Evolutionary conservation across 2,329 filamentous ascomycete species (phyloP), one percentile per base, ranked within the genome.

Genomic region (Myriosclerotinia scirpicola): DNA sequence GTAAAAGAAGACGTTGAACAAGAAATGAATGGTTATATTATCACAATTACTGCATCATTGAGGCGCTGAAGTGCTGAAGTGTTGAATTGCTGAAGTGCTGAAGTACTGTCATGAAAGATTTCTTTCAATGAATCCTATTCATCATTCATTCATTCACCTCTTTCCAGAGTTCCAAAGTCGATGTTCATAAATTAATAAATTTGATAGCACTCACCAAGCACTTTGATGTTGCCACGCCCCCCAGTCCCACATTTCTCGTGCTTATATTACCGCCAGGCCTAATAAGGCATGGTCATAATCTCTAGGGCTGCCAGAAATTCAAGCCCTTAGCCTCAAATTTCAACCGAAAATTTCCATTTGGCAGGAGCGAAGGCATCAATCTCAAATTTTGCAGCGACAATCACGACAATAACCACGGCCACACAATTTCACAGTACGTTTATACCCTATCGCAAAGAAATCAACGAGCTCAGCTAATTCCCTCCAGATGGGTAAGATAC

Each of bases 401-500:
- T 72, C 66, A 78, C 78, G 78, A 81, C 81, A 80, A 80, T 80
- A 81, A 79, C 80, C 80, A 79, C 74, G 73, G 72, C 73, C 75
- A 76, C 65, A 67, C 69, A 69, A 61, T 50, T 72, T 80, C 80
- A 85, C 81, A 81, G 83, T 85, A 78, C 80, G 80, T 73, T 73
- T 66, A 62, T 34, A 40, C 66, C 44, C 22, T 62, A 65, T 30
- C 73, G 70, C 67, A 44, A 60, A 64, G 63, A 66, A 56, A 74
- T 62, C 69, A 56, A 48, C 67, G 66, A 69, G 67, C 68, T 67
- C 67, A 73, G 78, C 78, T 77, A 68, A 74, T 70, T 66, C 67
- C 69, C 69, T 74, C 71, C 76, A 87, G 85, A 88, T 88, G 85
- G 85, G 85, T 88, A 83, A 86, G 85, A 83, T 77, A 55, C 59